Conservation (phyloP, 139 green algal genomes). For the Tetradesmus obliquus region DNA sequence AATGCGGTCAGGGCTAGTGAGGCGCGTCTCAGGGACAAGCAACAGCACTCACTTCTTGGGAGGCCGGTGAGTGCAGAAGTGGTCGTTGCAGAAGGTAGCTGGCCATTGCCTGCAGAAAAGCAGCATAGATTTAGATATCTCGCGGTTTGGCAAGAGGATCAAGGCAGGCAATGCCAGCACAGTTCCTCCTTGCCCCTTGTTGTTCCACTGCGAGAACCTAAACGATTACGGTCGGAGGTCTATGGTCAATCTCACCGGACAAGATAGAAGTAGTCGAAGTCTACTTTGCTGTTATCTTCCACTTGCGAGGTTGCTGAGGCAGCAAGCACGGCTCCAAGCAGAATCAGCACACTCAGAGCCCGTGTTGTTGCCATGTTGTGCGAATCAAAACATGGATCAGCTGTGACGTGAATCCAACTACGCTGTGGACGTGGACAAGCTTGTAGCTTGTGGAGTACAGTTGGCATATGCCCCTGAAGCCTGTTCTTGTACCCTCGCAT, state of each 20-base stretch:
- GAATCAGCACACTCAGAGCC: not conserved
- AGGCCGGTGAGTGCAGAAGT: conserved; percentile 42
- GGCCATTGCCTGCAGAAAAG: conserved; percentile 25
- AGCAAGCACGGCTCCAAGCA: not conserved
- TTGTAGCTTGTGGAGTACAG: no score
- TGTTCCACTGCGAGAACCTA: not conserved
- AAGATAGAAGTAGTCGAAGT: conserved; percentile 49
- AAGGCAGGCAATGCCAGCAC: not conserved
- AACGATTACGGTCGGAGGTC: not conserved
- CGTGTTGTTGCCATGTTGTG: not conserved
- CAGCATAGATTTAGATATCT: not conserved
- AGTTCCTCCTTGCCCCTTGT: not conserved
- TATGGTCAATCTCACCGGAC: not conserved
- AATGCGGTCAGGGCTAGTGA: not conserved
- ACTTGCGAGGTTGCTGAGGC: not conserved
- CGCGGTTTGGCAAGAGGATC: not conserved
- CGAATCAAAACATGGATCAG: no score
- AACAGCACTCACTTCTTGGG: conserved; percentile 30
- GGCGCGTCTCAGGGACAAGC: not conserved
- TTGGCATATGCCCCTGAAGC: not conserved
- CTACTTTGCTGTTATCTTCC: not conserved
- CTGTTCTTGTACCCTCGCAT: not conserved
- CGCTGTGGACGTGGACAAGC: no score
- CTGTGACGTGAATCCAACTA: no score
- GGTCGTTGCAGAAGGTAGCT: conserved; percentile 51